A percentile compares a stretch with the other conserved stretches of the same genome.
Conservation (phyloP, 441 rosid genomes). For the Corymbia citriodora region DNA sequence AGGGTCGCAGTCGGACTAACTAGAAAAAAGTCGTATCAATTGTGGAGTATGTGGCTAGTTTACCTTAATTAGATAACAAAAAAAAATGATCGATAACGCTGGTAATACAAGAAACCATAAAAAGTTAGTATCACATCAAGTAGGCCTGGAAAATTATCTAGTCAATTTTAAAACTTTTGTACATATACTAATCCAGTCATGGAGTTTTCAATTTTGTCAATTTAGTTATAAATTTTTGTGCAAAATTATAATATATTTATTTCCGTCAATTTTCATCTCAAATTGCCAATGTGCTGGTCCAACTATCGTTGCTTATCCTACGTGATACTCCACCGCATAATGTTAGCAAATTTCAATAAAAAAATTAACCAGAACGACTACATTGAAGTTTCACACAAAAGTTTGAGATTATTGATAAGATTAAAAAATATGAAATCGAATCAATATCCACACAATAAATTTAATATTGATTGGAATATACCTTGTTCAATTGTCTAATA, state of each 20-base stretch:
- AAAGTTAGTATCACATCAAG: not conserved
- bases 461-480: too few species aligned
- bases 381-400: rapidly evolving
- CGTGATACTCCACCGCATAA: rapidly evolving
- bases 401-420: rapidly evolving
- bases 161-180: rapidly evolving
- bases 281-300: rapidly evolving
- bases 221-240: not conserved
- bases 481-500: too few species aligned
- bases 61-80: not conserved
- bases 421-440: too few species aligned
- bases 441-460: too few species aligned
- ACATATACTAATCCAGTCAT: rapidly evolving
- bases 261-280: rapidly evolving
- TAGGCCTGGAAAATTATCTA: rapidly evolving
- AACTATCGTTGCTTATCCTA: rapidly evolving
- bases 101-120: not conserved
- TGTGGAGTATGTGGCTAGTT: not conserved
- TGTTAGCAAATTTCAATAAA: not conserved
- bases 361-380: rapidly evolving
- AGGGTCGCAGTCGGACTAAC: not conserved
- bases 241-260: rapidly evolving
- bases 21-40: not conserved
- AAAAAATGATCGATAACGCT: not conserved
- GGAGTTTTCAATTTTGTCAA: rapidly evolving